Percentiles rank a stretch among this genome's conserved stretches.
Evolutionary conservation across 1,284 basidiomycete genomes (phyloP).

Genomic region (Mrakiaceae sp.): DNA sequence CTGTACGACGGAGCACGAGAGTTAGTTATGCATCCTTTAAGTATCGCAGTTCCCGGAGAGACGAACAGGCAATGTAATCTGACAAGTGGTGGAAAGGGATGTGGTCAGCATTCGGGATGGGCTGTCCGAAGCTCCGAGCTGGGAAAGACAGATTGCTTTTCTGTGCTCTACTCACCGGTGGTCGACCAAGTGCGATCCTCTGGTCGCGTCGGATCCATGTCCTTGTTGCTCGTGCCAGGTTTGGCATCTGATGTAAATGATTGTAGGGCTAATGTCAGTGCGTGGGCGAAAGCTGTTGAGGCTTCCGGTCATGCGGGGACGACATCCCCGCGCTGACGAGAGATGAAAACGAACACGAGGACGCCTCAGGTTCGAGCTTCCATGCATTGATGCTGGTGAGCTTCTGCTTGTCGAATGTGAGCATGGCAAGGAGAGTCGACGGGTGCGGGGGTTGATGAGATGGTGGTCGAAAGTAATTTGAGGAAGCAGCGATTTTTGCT

Average conservation of each 20-base stretch:
- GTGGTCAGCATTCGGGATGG: neutral
- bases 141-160: neutral
- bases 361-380: neutral
- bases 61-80: neutral
- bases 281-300: neutral
- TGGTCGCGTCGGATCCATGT: constrained; percentile 3
- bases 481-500: too few species aligned
- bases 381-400: neutral
- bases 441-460: too few species aligned
- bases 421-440: too few species aligned
- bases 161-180: neutral
- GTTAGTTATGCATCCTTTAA: neutral
- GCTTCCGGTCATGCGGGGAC: neutral
- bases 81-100: neutral
- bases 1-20: neutral
- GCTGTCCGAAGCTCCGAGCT: neutral
- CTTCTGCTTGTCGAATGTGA: too few species aligned
- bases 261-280: neutral
- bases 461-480: too few species aligned
- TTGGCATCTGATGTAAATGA: neutral
- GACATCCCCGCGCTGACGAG: neutral
- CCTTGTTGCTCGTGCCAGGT: neutral
- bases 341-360: neutral
- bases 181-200: neutral
- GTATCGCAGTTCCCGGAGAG: too few species aligned